These are phyloP conservation scores for Aspergillus sp. DNA, from an alignment of 2,329 filamentous ascomycete genomes.

Conservation along the genomic window DNA sequence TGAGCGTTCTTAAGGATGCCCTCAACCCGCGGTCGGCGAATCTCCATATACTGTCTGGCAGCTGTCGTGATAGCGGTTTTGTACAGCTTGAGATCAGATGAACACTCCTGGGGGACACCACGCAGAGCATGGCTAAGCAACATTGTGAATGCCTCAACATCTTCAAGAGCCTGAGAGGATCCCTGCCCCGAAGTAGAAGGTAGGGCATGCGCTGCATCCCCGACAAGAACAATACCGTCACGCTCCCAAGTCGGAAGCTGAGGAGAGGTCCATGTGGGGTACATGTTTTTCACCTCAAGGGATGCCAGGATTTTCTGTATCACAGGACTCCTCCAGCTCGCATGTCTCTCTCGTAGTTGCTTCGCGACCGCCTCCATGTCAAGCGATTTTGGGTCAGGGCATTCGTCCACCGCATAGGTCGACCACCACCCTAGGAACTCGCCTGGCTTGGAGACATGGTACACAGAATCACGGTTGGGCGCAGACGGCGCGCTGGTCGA, in stretches of 20 bases:
- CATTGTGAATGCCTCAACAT: slow-evolving; percentile 53
- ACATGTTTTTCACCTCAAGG: slow-evolving; percentile 49
- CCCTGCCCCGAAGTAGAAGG: slow-evolving; percentile 61
- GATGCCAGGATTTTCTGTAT: slow-evolving; percentile 47
- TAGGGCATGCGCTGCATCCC: slow-evolving; percentile 63
- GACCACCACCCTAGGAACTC: slow-evolving; percentile 52
- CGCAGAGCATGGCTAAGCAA: slow-evolving; percentile 42
- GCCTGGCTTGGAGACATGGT: slow-evolving; percentile 34
- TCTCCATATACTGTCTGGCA: slow-evolving; percentile 36
- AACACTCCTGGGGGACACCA: slow-evolving; percentile 10
- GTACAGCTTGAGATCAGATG: slow-evolving; percentile 7
- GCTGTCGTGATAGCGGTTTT: slow-evolving; percentile 33
- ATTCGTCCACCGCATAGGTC: slow-evolving; percentile 43
- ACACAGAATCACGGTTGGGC: slow-evolving; percentile 30
- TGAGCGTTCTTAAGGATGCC: slow-evolving; percentile 38
- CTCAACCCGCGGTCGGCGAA: slow-evolving; percentile 42
- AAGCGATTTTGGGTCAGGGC: slow-evolving; percentile 36
- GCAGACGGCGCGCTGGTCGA: slow-evolving; percentile 29
- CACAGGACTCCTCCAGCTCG: slow-evolving; percentile 52
- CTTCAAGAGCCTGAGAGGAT: slow-evolving; percentile 60
- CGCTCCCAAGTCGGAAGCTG: slow-evolving; percentile 53
- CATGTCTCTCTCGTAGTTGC: slow-evolving; percentile 48
- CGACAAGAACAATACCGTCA: slow-evolving; percentile 57
- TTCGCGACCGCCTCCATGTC: slow-evolving; percentile 36
- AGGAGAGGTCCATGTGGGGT: slow-evolving; percentile 55